A percentile compares a stretch with the other conserved stretches of the same genome.
Conservation (phyloP, 2,329 filamentous ascomycete species). For the Scedosporium dehoogii region DNA sequence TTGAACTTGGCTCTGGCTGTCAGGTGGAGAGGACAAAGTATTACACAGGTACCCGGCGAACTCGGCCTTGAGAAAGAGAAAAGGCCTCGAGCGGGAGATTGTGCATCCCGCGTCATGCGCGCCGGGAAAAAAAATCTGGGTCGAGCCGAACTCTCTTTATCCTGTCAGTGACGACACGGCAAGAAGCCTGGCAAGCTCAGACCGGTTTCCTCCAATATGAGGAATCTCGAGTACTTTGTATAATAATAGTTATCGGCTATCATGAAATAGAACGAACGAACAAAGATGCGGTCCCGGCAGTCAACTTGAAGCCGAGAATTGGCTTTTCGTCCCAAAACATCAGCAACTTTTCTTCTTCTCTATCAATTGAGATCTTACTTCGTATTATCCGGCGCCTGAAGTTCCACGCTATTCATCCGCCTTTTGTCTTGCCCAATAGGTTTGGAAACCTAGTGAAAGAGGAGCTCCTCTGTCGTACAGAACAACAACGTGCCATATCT, state of each 20-base stretch:
- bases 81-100: background rate
- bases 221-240: background rate
- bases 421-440: background rate
- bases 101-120: conserved; percentile 3
- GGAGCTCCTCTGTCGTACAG: background rate
- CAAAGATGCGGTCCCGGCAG: background rate
- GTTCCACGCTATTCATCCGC: background rate
- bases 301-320: background rate
- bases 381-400: background rate
- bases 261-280: background rate
- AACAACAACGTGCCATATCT: background rate
- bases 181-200: background rate
- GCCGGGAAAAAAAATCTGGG: background rate
- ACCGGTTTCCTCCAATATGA: no score
- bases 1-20: background rate
- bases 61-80: background rate
- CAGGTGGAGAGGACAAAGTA: background rate
- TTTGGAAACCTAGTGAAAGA: background rate
- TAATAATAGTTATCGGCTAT: background rate
- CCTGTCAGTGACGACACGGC: background rate
- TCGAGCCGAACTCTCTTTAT: background rate
- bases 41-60: background rate
- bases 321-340: background rate
- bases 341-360: background rate
- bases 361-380: background rate